phyloP scores from a whole-genome alignment of 495 filamentous ascomycete genomes.

The Trypethelium eluteriae region DNA sequence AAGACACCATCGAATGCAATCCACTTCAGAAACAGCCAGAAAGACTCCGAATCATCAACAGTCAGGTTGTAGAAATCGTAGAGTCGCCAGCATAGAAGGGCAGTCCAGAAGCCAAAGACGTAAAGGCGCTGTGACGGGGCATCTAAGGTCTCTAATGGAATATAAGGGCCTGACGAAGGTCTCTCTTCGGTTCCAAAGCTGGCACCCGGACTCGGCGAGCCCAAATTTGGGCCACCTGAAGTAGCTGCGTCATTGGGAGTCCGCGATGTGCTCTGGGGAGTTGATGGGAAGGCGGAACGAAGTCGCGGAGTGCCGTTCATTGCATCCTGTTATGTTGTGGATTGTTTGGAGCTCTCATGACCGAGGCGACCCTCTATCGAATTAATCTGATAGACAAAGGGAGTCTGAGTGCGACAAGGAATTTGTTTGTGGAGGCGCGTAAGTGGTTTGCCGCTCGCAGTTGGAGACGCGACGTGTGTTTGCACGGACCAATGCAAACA shows the following conservation, averaged over 20 bases:
- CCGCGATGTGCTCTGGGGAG: conserved; percentile 42
- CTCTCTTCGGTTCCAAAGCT: not conserved
- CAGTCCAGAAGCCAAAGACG: conserved; percentile 64
- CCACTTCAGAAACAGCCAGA: conserved; percentile 92
- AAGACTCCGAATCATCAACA: conserved; percentile 68
- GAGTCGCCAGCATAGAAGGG: conserved; percentile 66
- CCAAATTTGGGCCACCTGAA: not conserved
- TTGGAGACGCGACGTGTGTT: no score
- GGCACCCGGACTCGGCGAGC: not conserved
- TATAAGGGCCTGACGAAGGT: conserved; percentile 49
- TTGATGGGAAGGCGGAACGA: conserved; percentile 62
- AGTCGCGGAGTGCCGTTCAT: conserved; percentile 70
- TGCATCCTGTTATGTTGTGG: conserved; percentile 37
- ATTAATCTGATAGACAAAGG: no score
- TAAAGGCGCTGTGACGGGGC: conserved; percentile 84
- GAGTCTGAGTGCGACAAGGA: no score
- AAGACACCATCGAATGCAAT: conserved; percentile 71
- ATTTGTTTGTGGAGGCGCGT: no score
- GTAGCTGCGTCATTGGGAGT: conserved; percentile 28
- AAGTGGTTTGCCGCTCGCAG: no score
- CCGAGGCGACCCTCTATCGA: not conserved
- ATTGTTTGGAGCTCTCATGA: not conserved
- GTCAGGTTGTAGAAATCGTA: conserved; percentile 72
- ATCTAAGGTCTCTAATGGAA: conserved; percentile 69
- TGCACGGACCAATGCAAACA: no score